Conservation (phyloP, 306 rosid genomes). For the Leucaena leucocephala region DNA sequence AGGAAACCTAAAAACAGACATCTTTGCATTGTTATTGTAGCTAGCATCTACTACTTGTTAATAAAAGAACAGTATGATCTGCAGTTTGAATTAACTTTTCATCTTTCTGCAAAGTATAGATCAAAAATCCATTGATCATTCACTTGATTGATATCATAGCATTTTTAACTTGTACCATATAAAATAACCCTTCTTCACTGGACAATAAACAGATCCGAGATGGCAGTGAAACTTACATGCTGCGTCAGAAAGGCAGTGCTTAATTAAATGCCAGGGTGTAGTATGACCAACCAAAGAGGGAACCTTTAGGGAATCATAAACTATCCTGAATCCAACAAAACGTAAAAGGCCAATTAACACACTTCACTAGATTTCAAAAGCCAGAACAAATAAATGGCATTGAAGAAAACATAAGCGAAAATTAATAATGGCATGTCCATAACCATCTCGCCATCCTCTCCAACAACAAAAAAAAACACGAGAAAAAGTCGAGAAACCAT, state of each 20-base stretch:
- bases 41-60: background rate
- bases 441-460: background rate
- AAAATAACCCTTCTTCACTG: background rate
- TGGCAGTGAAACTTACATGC: slow-evolving; percentile 14
- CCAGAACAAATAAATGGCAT: slow-evolving; percentile 20
- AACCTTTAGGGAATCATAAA: slow-evolving; percentile 12
- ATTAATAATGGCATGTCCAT: slow-evolving; percentile 9
- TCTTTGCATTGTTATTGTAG: background rate
- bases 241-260: background rate
- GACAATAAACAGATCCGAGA: slow-evolving; percentile 29
- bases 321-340: slow-evolving; percentile 53
- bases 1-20: background rate
- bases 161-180: background rate
- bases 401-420: slow-evolving; percentile 21
- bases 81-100: background rate
- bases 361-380: slow-evolving; percentile 30
- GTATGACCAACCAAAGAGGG: slow-evolving; percentile 34
- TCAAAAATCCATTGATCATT: background rate
- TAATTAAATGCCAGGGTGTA: slow-evolving; percentile 15
- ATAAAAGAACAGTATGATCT: background rate
- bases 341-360: slow-evolving; percentile 19
- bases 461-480: background rate
- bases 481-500: background rate
- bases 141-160: background rate
- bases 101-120: background rate